Base-by-base conservation (phyloP, 1,284 basidiomycete species). In the Malassezia equina region DNA sequence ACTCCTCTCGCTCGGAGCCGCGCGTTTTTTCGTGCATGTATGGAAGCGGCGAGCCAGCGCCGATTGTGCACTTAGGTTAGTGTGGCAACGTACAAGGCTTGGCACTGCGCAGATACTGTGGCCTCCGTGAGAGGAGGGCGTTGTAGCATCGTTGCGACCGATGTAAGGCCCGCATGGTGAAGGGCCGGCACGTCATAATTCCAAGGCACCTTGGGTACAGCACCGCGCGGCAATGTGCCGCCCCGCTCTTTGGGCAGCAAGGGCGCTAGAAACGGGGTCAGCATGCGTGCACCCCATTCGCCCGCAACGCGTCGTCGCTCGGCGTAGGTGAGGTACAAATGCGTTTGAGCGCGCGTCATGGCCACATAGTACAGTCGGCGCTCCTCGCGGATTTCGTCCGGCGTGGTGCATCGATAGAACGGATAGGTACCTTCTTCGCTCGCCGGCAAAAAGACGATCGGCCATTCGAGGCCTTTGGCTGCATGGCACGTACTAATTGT, bases 381-480 rank as follows among this genome's bases (percentile, higher is more conserved):
- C 75, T 93, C 89, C 78, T 93, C 90, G 21, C 84, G 83, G 1
- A 82, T 75, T 71, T 90, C 84, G 17, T 88, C 84, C 24, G 75
- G 63, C 55, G 76, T 75, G 1, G 65, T 69, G 28, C 83, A 81
- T 7, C 85, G 81, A 68, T 83, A 82, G 47, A 86, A 86, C 1
- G 89, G 90, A 64, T 85, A 88, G 0, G 81, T 84, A 0, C 84
- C 86, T 42, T 82, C 75, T 68, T 90, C 88, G 11, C 85, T 53
- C 68, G 77, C 51, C 59, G 76, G 33, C 69, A 88, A 77, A 61
- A 88, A 83, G 1, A 88, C 85, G 4, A 87, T 85, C 0, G 88
- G 88, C 88, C 88, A 94, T 74, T 94, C 89, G 6, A 93, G 78
- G 0, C 89, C 89, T 75, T 94, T 94, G 0, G 89, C 88, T 9